Conservation (phyloP, 768 basidiomycete genomes). For the Rhodotorula paludigena region DNA sequence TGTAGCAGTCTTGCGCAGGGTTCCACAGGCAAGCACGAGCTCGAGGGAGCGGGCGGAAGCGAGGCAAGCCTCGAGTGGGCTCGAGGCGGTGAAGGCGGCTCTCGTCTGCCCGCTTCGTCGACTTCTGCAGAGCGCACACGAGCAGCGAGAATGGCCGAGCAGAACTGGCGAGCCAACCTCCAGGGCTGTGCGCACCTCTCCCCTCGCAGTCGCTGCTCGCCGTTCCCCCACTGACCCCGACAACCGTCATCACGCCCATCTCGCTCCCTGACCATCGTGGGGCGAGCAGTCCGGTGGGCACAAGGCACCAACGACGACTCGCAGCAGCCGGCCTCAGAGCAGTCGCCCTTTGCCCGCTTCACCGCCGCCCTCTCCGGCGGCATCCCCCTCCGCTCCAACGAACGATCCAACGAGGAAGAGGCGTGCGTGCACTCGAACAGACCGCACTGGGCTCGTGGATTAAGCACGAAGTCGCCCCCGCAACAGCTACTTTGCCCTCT, state of each 20-base stretch:
- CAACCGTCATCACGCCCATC: not conserved
- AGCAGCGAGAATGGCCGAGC: constrained; percentile 33
- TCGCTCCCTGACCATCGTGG: constrained; percentile 42
- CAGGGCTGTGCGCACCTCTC: constrained; percentile 26
- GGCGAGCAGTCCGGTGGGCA: constrained; percentile 66
- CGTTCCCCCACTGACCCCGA: not conserved
- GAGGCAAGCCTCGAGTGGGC: not conserved
- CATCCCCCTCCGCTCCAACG: constrained; percentile 75
- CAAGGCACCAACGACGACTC: constrained; percentile 68
- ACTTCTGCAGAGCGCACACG: too few relatives aligned
- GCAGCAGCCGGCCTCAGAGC: constrained; percentile 28
- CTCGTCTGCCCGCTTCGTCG: too few relatives aligned
- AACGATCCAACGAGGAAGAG: constrained; percentile 87
- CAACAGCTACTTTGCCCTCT: constrained; percentile 54
- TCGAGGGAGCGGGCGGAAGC: not conserved
- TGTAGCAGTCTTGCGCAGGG: too few relatives aligned
- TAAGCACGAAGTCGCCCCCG: not conserved
- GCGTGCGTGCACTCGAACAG: constrained; percentile 54
- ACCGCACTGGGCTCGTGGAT: not conserved
- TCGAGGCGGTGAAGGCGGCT: not conserved
- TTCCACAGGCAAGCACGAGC: too few relatives aligned
- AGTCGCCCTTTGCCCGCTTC: constrained; percentile 69
- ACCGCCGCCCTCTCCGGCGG: constrained; percentile 80
- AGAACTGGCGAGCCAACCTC: constrained; percentile 31
- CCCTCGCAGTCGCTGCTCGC: not conserved